Evolutionary conservation across 1,284 basidiomycete species (phyloP).

Genomic region (Cystobasidium sp.): DNA sequence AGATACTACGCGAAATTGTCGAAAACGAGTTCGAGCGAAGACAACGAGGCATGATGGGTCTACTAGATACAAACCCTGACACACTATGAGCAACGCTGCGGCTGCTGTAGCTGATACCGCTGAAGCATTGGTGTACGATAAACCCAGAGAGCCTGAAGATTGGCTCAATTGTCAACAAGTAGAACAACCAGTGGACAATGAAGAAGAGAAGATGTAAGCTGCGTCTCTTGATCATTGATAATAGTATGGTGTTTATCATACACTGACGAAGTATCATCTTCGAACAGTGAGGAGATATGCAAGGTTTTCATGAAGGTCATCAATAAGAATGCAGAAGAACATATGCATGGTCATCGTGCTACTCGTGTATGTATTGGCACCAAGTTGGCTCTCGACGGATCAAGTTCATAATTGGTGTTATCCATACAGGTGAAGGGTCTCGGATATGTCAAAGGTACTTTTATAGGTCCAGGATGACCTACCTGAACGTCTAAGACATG

Average conservation of each 20-base stretch:
- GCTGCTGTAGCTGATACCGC: slow-evolving; percentile 23
- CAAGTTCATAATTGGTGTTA: background rate
- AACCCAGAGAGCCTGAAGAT: slow-evolving; percentile 41
- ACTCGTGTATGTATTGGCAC: slow-evolving; percentile 14
- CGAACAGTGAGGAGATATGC: slow-evolving; percentile 19
- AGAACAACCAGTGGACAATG: slow-evolving; percentile 27
- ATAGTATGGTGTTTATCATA: background rate
- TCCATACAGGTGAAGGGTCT: slow-evolving; percentile 34
- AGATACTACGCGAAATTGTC: too few relatives aligned
- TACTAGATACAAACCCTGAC: background rate
- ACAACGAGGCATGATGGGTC: too few relatives aligned
- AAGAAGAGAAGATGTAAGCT: slow-evolving; percentile 36
- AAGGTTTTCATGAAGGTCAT: slow-evolving; percentile 32
- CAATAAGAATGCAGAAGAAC: slow-evolving; percentile 36
- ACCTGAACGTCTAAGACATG: slow-evolving; percentile 39
- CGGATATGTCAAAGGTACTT: slow-evolving; percentile 34
- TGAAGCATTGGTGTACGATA: slow-evolving; percentile 26
- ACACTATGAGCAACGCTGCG: background rate
- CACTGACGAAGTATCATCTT: background rate
- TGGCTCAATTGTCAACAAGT: slow-evolving; percentile 26
- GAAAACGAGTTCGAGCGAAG: too few relatives aligned
- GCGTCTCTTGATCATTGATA: background rate
- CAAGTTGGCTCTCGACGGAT: background rate
- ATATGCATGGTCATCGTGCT: slow-evolving; percentile 31
- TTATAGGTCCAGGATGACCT: slow-evolving; percentile 41